Base-by-base conservation (phyloP, 305 asterid species). In the Solanum hybrid region DNA sequence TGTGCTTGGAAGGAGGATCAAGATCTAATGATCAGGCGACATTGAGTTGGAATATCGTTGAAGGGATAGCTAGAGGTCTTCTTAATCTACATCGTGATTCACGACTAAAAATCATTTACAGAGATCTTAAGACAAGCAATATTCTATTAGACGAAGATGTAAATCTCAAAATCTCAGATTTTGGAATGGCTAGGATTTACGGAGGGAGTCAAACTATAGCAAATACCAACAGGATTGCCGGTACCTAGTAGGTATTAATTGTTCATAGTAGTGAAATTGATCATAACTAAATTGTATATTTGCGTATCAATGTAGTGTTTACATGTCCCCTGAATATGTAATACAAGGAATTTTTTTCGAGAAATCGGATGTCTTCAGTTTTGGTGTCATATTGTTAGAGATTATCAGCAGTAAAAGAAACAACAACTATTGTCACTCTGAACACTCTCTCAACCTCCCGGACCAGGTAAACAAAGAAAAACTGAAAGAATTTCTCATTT, bases 11-110 rank as follows among this genome's bases (percentile, higher is more conserved):
- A 77, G 87, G 90, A 45, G 61, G 61, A 41, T 57, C 90, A 89
- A 70, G 79, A 26, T 78, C 87, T 20, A 33, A 13, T 1, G 61
- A 41, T 41, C 13, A 41, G 61, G 61, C n/a, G 32, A 4, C 73
- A 7, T 29, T 76, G 68, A 38, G 84, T 31, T 89, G 90, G 90
- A 79, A 51, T 15, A 89, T 89, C 3, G 17, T 89, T 33, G 90
- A 89, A 89, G 90, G 87, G 24, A 78, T 78, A 29, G 90, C 87
- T 78, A 79, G 87, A 17, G 90, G 90, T 39, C 78, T 78, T 89
- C 86, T 89, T 78, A 51, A 89, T 89, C 90, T 89, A 29, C 90
- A 89, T 89, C 87, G 79, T 24, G 87, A 89, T 89, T 89, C 87
- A 37, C 6, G 61, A 79, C 86, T 79, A 79, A 79, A 79, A n/a